Conservation (phyloP, 495 filamentous ascomycete species). For the Xeromyces bisporus region DNA sequence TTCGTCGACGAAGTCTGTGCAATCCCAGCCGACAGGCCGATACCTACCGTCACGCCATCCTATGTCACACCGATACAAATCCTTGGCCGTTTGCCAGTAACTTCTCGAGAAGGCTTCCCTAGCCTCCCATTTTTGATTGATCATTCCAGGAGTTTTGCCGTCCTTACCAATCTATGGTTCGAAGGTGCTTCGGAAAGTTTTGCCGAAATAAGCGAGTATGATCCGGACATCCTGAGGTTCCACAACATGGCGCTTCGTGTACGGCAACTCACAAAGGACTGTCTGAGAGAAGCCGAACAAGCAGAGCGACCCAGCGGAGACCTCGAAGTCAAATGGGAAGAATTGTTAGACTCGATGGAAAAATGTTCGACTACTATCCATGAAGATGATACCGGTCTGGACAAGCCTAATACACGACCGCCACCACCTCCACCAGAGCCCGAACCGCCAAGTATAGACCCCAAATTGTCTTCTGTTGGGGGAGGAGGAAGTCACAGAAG, state of each 20-base stretch:
- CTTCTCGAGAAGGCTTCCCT: slow-evolving; percentile 83
- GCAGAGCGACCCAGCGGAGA: slow-evolving; percentile 45
- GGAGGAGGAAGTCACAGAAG: slow-evolving; percentile 24
- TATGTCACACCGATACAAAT: slow-evolving; percentile 92
- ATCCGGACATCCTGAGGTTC: slow-evolving; percentile 38
- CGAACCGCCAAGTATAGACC: slow-evolving; percentile 18
- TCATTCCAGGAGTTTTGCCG: slow-evolving; percentile 71
- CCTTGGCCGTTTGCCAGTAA: slow-evolving; percentile 60
- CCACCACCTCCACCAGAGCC: slow-evolving; percentile 22
- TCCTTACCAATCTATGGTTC: slow-evolving; percentile 79
- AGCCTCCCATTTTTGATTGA: slow-evolving; percentile 91
- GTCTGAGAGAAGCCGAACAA: slow-evolving; percentile 52
- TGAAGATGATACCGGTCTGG: slow-evolving; percentile 18
- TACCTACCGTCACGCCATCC: slow-evolving; percentile 54
- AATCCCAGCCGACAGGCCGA: slow-evolving; percentile 53
- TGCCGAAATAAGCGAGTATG: slow-evolving; percentile 21
- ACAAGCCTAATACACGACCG: slow-evolving; percentile 25
- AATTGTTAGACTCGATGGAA: slow-evolving; percentile 53
- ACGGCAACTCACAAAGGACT: slow-evolving; percentile 55
- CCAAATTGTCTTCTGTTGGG: too few relatives aligned
- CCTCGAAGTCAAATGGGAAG: slow-evolving; percentile 50
- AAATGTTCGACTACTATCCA: slow-evolving; percentile 33
- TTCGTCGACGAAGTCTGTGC: slow-evolving; percentile 78
- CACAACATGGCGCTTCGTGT: slow-evolving; percentile 57
- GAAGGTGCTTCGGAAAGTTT: slow-evolving; percentile 32